Evolutionary conservation across 2,329 filamentous ascomycete species (phyloP), one percentile per base, ranked within the genome.

Genomic region (Fusarium liriodendri): DNA sequence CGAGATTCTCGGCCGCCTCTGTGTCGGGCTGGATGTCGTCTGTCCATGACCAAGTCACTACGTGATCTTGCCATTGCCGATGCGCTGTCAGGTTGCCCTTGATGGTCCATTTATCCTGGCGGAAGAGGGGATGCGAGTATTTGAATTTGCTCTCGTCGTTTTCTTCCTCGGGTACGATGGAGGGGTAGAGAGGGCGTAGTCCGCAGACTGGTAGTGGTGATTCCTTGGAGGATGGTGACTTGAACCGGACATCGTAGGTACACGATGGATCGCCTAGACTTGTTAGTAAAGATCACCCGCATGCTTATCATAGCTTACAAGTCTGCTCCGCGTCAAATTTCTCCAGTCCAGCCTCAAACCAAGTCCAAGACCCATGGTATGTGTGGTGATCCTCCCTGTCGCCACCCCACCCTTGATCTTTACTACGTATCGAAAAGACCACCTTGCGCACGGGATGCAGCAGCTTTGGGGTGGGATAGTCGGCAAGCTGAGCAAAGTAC

Each of bases 311-410:
- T 1, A 4, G 71, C 82, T 74, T 71, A 82, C 82, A 82, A 7
- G 61, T 69, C 14, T 74, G 74, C 18, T 75, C 75, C 22, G 82
- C 82, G 52, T 88, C 87, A 57, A 89, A 87, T 5, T 85, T 84
- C 79, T 92, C 90, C 18, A 91, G 78, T 0, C 90, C 90, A 18
- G 86, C 89, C 64, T 92, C 90, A 67, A 92, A 91, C 90, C 90
- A 93, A 0, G 90, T 90, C 81, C 82, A 90, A 0, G 90, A 89
- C 3, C 80, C 82, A 0, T 78, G 72, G 64, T 86, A 91, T 1
- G 84, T 84, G 3, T 83, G 84, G 3, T 76, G 77, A 45, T 80
- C 72, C 3, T 50, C 70, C 0, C 0, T 2, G 0, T 80, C 69
- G 16, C 85, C 83, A 35, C 85, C 84, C 85, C 86, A 90, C 5